Conservation (phyloP, 1,284 basidiomycete species). For the Pterula multifida region DNA sequence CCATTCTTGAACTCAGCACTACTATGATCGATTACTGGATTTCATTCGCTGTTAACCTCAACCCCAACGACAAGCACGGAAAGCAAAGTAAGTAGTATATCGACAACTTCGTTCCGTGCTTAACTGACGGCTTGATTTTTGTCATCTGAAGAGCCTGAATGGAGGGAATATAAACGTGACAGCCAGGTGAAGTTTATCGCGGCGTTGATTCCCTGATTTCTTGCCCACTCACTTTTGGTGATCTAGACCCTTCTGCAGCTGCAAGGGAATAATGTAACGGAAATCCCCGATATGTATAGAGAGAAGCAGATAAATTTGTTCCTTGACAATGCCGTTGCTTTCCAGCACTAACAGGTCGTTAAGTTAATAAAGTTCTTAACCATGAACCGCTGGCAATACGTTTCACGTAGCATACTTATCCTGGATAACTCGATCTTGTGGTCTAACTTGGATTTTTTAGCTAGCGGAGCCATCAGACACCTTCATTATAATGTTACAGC, state of each 20-base stretch:
- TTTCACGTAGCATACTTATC: too few relatives aligned
- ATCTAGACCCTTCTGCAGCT: conserved; percentile 1
- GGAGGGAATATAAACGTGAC: background rate
- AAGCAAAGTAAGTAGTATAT: conserved; percentile 12
- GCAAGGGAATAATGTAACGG: background rate
- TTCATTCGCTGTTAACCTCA: conserved; percentile 18
- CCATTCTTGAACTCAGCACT: conserved; percentile 11
- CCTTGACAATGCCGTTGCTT: background rate
- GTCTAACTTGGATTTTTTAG: too few relatives aligned
- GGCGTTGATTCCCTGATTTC: too few relatives aligned
- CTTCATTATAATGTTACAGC: too few relatives aligned
- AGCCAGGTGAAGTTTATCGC: too few relatives aligned
- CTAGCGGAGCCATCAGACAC: too few relatives aligned
- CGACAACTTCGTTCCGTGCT: too few relatives aligned
- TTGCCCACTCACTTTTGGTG: background rate
- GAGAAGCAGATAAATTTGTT: background rate
- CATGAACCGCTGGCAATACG: too few relatives aligned
- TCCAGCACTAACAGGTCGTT: too few relatives aligned
- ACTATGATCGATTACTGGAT: conserved; percentile 22
- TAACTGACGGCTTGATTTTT: too few relatives aligned
- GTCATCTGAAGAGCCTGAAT: background rate
- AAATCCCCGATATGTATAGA: background rate
- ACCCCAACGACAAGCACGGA: conserved; percentile 22
- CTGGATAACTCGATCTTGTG: too few relatives aligned
- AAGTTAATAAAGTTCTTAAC: too few relatives aligned